These are phyloP conservation scores for Elongisporangium anandrum DNA, from an alignment of 352 stramenopile species.

Conservation along the genomic window DNA sequence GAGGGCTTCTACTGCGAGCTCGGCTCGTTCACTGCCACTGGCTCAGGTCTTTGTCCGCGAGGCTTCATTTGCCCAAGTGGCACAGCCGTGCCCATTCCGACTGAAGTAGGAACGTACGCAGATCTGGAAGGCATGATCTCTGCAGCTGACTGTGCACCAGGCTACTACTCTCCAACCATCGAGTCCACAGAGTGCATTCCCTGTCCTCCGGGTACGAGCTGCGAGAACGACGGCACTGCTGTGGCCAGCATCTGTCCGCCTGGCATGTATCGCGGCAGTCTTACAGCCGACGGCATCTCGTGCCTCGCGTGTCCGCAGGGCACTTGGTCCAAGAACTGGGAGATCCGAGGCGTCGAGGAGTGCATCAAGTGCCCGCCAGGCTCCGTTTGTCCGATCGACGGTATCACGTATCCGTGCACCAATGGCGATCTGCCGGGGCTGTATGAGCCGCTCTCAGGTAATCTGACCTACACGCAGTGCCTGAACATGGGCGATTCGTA, in stretches of 20 bases:
- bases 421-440: conserved; percentile 90
- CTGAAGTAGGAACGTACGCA: conserved; percentile 88
- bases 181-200: conserved; percentile 91
- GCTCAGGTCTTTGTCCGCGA: conserved; percentile 91
- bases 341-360: conserved; percentile 91
- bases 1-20: conserved; percentile 95
- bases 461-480: conserved; percentile 87
- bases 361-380: conserved; percentile 92
- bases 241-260: conserved; percentile 90
- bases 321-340: conserved; percentile 98
- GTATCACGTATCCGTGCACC: conserved; percentile 93
- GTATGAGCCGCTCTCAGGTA: conserved; percentile 81
- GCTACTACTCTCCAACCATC: conserved; percentile 96
- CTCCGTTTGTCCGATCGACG: conserved; percentile 92
- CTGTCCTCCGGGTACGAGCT: conserved; percentile 91
- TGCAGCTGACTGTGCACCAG: conserved; percentile 90
- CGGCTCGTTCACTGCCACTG: conserved; percentile 88
- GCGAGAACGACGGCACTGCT: conserved; percentile 86
- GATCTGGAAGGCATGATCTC: conserved; percentile 89
- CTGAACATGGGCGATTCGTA: conserved; percentile 77
- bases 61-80: conserved; percentile 93
- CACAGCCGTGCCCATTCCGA: conserved; percentile 92
- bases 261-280: conserved; percentile 89
- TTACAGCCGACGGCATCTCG: conserved; percentile 84
- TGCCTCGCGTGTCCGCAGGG: conserved; percentile 91